Evolutionary conservation across 495 filamentous ascomycete genomes (phyloP).

Genomic region (Tuber brumale): DNA sequence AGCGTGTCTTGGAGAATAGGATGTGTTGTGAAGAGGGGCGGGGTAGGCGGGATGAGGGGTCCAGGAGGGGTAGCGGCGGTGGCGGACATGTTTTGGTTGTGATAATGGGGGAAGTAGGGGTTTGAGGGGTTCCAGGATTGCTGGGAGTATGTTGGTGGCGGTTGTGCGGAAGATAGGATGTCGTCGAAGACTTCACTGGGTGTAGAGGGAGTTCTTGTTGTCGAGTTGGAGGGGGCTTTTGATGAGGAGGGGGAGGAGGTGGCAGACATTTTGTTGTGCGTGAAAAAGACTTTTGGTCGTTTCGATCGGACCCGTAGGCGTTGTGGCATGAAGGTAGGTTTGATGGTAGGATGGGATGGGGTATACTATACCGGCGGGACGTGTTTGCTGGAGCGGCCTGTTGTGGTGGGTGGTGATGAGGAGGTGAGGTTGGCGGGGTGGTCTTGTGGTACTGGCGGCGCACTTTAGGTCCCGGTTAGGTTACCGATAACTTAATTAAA

Average conservation of each 20-base stretch:
- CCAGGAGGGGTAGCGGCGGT: constrained; percentile 21
- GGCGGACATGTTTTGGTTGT: constrained; percentile 34
- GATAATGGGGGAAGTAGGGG: constrained; percentile 5
- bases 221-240: not conserved
- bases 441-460: not conserved
- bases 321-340: not conserved
- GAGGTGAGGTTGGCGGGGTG: not conserved
- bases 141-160: not conserved
- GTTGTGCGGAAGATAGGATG: constrained; percentile 7
- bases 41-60: constrained; percentile 43
- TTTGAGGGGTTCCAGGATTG: not conserved
- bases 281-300: not conserved
- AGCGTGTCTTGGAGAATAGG: constrained; percentile 63
- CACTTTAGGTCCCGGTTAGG: not conserved
- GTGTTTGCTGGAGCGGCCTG: not conserved
- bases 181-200: constrained; percentile 6
- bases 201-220: not conserved
- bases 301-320: not conserved
- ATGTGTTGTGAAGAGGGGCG: constrained; percentile 57
- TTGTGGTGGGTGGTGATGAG: not conserved
- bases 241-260: not conserved
- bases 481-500: not conserved
- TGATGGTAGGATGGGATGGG: not conserved
- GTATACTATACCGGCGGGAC: not conserved
- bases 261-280: not conserved